Conservation (phyloP, 2,329 filamentous ascomycete species). For the Calycina herbarum region DNA sequence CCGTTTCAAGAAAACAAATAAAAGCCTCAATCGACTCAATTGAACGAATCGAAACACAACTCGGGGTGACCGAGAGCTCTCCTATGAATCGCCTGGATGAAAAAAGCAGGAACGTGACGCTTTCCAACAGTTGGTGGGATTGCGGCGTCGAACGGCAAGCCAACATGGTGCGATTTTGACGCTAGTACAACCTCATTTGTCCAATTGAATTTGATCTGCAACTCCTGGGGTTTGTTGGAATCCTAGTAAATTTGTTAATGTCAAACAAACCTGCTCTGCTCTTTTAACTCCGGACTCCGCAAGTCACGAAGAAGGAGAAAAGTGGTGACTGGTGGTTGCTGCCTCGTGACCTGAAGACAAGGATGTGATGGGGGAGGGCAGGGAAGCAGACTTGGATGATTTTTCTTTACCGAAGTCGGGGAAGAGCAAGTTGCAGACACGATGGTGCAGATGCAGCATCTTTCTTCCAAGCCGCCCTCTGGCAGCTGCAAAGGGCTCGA, state of each 20-base stretch:
- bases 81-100: neutral
- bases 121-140: neutral
- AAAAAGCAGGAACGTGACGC: neutral
- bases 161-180: neutral
- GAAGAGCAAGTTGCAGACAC: no score
- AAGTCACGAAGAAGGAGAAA: no score
- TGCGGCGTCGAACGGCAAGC: neutral
- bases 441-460: no score
- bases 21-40: neutral
- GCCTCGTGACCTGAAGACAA: no score
- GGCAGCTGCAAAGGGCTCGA: no score
- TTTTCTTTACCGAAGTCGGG: no score
- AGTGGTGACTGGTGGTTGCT: no score
- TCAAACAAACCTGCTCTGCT: neutral
- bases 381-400: no score
- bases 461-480: no score
- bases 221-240: neutral
- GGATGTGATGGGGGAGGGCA: no score
- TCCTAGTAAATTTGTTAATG: neutral
- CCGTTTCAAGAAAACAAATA: neutral
- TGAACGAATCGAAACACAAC: neutral
- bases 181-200: neutral
- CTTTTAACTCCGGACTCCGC: neutral
- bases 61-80: neutral
- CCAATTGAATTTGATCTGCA: neutral